These are phyloP conservation scores for Aegilops tauschii DNA, from an alignment of 176 grass and related monocot species.

Conservation along the genomic window DNA sequence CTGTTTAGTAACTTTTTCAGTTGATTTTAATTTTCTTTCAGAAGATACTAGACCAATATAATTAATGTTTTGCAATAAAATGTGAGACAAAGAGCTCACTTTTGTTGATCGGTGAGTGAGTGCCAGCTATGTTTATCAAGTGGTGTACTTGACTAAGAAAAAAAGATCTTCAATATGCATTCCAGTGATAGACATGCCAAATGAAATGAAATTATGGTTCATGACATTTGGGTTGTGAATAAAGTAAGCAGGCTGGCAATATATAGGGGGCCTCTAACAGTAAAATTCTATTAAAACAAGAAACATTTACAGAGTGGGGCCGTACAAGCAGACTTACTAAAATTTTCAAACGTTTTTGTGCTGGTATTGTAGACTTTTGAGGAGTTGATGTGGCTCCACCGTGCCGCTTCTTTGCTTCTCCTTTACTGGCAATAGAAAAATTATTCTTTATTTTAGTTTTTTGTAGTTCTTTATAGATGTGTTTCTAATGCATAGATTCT, in stretches of 20 bases:
- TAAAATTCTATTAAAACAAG: background rate
- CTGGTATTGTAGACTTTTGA: background rate
- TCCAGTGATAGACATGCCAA: background rate
- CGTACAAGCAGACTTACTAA: background rate
- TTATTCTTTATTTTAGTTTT: background rate
- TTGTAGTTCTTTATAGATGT: background rate
- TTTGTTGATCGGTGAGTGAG: slow-evolving; percentile 7
- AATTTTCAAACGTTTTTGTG: background rate
- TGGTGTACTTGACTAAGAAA: slow-evolving; percentile 5
- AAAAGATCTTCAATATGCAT: background rate
- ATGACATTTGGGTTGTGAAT: background rate
- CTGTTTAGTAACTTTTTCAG: slow-evolving; percentile 1
- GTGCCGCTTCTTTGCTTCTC: background rate
- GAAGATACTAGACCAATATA: background rate
- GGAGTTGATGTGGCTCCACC: background rate
- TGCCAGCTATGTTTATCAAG: background rate
- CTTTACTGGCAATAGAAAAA: background rate
- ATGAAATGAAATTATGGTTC: slow-evolving; percentile 17
- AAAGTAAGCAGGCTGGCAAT: background rate
- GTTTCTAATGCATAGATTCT: background rate
- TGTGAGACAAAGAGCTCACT: background rate
- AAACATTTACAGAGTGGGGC: background rate
- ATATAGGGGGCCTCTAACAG: background rate
- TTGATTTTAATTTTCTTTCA: slow-evolving; percentile 29
- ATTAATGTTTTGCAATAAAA: slow-evolving; percentile 15